These are phyloP conservation scores for Aureobasidium uvarum DNA, from an alignment of 2,329 filamentous ascomycete genomes.

Conservation along the genomic window DNA sequence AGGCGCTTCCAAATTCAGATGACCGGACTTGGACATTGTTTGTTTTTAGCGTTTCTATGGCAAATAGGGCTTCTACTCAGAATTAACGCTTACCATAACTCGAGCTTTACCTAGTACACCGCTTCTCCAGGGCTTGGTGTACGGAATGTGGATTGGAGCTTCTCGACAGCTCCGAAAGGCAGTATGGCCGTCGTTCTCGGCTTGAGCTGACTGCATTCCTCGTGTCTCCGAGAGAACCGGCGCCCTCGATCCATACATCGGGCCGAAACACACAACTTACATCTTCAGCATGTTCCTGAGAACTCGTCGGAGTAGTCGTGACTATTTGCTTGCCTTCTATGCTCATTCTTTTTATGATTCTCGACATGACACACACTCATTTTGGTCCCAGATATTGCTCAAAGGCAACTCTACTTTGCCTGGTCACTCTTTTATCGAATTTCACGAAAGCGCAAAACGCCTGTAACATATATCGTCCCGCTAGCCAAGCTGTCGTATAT, in stretches of 20 bases:
- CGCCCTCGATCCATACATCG: neutral
- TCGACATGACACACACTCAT: neutral
- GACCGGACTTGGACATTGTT: neutral
- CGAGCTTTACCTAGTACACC: neutral
- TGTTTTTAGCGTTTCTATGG: neutral
- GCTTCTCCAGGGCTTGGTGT: neutral
- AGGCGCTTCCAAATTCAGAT: neutral
- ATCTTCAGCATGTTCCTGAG: neutral
- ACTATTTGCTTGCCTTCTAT: neutral
- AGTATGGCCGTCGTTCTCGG: neutral
- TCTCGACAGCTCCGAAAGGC: neutral
- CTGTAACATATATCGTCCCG: constrained; percentile 5
- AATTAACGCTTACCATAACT: neutral
- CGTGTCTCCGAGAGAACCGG: neutral
- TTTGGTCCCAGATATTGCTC: neutral
- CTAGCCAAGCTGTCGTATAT: constrained; percentile 30
- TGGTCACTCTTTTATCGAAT: neutral
- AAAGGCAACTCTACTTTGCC: neutral
- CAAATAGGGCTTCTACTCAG: neutral
- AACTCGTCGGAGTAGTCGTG: neutral
- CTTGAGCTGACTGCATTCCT: constrained; percentile 7
- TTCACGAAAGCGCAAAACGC: constrained; percentile 13
- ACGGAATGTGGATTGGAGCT: neutral
- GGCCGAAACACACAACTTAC: neutral
- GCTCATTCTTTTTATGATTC: neutral